phyloP scores from a whole-genome alignment of 345 rosid species.

The Gossypium bickii region DNA sequence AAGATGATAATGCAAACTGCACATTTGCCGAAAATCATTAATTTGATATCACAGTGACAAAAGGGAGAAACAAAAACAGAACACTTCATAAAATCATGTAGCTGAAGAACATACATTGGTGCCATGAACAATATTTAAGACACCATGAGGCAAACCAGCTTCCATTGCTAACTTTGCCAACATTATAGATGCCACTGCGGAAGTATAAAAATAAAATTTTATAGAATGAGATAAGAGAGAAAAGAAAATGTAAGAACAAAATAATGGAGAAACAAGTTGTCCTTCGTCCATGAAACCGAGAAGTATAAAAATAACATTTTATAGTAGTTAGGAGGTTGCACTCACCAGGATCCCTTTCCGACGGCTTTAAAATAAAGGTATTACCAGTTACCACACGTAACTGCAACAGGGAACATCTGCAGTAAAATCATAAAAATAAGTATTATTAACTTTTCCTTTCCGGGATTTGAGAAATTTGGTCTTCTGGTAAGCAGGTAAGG shows the following conservation, averaged over 20 bases:
- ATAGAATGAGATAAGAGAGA: not conserved
- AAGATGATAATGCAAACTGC: not conserved
- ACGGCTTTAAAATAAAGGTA: slow-evolving; percentile 31
- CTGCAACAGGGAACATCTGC: slow-evolving; percentile 96
- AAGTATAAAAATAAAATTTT: not conserved
- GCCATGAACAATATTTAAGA: slow-evolving; percentile 89
- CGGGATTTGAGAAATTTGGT: not conserved
- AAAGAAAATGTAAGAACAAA: not conserved
- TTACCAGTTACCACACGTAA: slow-evolving; percentile 65
- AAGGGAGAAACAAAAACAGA: not conserved
- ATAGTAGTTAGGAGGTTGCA: not conserved
- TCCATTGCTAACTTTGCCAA: slow-evolving; percentile 94
- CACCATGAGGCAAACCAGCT: slow-evolving; percentile 95
- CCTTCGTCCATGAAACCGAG: not conserved
- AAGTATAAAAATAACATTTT: not conserved
- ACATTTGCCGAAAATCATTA: not conserved
- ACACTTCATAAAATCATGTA: slow-evolving; percentile 1
- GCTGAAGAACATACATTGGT: slow-evolving; percentile 52
- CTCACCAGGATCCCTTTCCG: slow-evolving; percentile 80
- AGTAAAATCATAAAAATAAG: not conserved
- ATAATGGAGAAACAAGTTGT: not conserved
- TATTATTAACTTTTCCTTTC: not conserved
- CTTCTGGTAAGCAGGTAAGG: not conserved
- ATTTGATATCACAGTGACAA: not conserved
- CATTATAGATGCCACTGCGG: slow-evolving; percentile 78